These are phyloP conservation scores for Nakataea oryzae DNA, from an alignment of 2,329 filamentous ascomycete species.

Conservation along the genomic window DNA sequence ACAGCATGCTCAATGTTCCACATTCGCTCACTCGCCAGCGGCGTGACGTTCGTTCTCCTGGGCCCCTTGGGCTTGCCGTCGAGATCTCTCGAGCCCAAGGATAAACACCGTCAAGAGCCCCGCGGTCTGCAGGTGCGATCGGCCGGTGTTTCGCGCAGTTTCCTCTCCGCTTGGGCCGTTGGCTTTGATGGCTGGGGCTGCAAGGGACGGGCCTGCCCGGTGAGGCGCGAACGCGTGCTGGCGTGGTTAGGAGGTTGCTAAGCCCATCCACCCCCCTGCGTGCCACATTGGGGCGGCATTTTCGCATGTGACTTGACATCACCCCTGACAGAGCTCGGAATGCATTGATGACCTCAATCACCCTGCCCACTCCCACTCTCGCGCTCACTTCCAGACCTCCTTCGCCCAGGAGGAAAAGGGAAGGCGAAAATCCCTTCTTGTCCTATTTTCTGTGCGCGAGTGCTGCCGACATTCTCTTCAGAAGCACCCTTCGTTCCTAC, in stretches of 20 bases:
- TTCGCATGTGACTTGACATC: background rate
- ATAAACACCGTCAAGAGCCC: background rate
- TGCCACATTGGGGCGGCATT: background rate
- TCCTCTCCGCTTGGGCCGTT: background rate
- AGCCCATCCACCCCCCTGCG: background rate
- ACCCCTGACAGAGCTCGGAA: background rate
- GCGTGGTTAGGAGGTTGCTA: background rate
- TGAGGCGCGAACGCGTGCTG: background rate
- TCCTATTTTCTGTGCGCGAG: background rate
- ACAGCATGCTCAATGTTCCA: too few species aligned
- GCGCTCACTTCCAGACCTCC: background rate
- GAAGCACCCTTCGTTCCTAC: background rate
- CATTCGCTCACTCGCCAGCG: too few species aligned
- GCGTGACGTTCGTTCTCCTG: too few species aligned
- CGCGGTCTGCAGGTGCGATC: background rate
- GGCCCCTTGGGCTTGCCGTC: too few species aligned
- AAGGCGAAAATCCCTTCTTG: background rate
- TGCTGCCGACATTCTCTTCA: background rate
- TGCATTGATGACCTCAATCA: background rate
- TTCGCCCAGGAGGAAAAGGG: background rate
- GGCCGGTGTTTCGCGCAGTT: background rate
- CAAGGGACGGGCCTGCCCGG: background rate
- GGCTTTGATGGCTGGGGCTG: background rate
- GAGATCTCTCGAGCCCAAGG: background rate
- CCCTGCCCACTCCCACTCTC: background rate